These are phyloP conservation scores for Zostera marina DNA, from an alignment of 116 monocot species.

Conservation along the genomic window DNA sequence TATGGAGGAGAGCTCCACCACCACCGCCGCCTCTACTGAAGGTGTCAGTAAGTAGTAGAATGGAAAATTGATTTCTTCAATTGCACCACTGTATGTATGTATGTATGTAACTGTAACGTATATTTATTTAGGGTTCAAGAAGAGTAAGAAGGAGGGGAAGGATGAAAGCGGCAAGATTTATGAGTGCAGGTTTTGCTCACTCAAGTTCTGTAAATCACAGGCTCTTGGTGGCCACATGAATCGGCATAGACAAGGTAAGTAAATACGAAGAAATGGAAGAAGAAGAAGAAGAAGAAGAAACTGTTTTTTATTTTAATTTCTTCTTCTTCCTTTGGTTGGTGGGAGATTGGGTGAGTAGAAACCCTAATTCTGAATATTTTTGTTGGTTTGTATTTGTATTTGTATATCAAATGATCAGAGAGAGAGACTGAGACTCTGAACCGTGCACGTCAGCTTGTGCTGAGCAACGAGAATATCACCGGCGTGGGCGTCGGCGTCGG, in stretches of 20 bases:
- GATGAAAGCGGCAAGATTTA: conserved; percentile 79
- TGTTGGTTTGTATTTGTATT: neutral
- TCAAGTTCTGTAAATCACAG: conserved; percentile 97
- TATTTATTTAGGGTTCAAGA: conserved; percentile 34
- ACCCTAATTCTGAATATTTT: neutral
- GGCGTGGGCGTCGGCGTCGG: neutral
- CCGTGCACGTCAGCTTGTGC: conserved; percentile 87
- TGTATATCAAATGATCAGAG: conserved; percentile 22
- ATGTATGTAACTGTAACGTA: too few species aligned
- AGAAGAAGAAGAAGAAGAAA: too few species aligned
- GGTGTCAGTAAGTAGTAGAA: conserved; percentile 25
- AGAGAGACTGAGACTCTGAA: conserved; percentile 98
- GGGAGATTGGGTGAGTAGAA: neutral
- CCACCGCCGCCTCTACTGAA: conserved; percentile 67
- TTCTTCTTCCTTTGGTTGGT: too few species aligned
- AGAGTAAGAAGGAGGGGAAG: conserved; percentile 71
- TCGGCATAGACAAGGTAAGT: conserved; percentile 89
- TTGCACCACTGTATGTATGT: too few species aligned
- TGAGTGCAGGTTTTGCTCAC: conserved; percentile 92
- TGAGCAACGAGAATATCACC: conserved; percentile 48
- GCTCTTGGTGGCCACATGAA: conserved; percentile 99
- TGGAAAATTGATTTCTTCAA: too few species aligned
- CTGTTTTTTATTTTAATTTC: too few species aligned
- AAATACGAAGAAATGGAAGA: too few species aligned
- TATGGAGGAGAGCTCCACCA: conserved; percentile 88